These are phyloP conservation scores for Metahyphopichia silvanorum DNA, from an alignment of 805 yeast species.

Conservation along the genomic window DNA sequence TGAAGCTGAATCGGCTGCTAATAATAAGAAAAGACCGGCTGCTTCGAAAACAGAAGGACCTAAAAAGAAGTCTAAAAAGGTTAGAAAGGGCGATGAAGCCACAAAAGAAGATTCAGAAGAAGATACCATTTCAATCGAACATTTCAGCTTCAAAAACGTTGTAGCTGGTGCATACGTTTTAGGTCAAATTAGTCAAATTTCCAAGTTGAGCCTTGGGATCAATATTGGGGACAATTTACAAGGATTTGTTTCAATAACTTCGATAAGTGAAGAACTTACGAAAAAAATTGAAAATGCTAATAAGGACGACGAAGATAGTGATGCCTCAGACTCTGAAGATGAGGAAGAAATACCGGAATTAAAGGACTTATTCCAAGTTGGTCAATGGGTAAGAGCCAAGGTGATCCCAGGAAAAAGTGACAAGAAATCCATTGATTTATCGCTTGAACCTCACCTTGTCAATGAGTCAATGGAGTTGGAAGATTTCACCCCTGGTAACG, in stretches of 20 bases:
- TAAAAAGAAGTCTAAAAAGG: slow-evolving; percentile 18
- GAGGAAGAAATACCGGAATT: slow-evolving; percentile 53
- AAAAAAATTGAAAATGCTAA: slow-evolving; percentile 52
- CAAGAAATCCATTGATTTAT: slow-evolving; percentile 64
- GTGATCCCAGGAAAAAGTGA: slow-evolving; percentile 51
- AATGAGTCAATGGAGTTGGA: slow-evolving; percentile 60
- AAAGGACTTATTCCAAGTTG: slow-evolving; percentile 53
- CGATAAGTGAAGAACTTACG: slow-evolving; percentile 64
- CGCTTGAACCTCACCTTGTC: slow-evolving; percentile 70
- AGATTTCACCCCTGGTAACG: slow-evolving; percentile 59
- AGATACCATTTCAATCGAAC: slow-evolving; percentile 52
- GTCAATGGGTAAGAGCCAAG: slow-evolving; percentile 84
- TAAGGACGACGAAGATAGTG: slow-evolving; percentile 34
- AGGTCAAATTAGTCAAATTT: slow-evolving; percentile 69
- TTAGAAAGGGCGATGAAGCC: slow-evolving; percentile 10
- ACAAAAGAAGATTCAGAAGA: slow-evolving; percentile 25
- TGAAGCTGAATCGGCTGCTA: slow-evolving; percentile 45
- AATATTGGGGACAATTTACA: slow-evolving; percentile 76
- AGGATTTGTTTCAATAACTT: slow-evolving; percentile 76
- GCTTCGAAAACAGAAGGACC: slow-evolving; percentile 22
- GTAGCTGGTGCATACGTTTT: slow-evolving; percentile 70
- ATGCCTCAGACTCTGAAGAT: slow-evolving; percentile 28
- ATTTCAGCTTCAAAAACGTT: slow-evolving; percentile 58
- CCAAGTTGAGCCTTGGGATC: slow-evolving; percentile 60
- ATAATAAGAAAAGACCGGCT: slow-evolving; percentile 25